Evolutionary conservation across 2,329 filamentous ascomycete genomes (phyloP).

Genomic region (Penicillium digitatum): DNA sequence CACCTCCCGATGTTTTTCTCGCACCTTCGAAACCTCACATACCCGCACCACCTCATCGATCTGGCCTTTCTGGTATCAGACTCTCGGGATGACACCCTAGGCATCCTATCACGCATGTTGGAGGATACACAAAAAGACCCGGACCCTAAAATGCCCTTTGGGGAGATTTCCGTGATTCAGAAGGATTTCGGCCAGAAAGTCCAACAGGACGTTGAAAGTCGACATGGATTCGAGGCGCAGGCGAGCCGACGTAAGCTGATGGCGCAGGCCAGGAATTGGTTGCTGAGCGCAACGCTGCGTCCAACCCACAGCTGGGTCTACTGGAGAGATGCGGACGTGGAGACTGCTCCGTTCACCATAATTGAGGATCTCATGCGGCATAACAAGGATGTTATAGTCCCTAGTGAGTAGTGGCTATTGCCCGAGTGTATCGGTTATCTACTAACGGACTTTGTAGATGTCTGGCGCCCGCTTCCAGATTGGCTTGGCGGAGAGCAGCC

Average conservation of each 20-base stretch:
- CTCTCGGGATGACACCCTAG: slow-evolving; percentile 85
- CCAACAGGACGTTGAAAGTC: slow-evolving; percentile 93
- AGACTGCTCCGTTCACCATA: slow-evolving; percentile 95
- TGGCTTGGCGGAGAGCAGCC: slow-evolving; percentile 98
- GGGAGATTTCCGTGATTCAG: slow-evolving; percentile 95
- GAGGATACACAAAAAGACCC: slow-evolving; percentile 74
- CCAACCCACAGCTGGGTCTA: slow-evolving; percentile 99
- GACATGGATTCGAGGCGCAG: slow-evolving; percentile 95
- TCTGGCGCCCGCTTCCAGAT: slow-evolving; percentile 96
- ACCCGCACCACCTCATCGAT: slow-evolving; percentile 94
- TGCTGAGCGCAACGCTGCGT: slow-evolving; percentile 84
- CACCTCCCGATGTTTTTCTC: slow-evolving; percentile 98
- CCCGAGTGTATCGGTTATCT: not conserved
- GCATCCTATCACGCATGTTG: slow-evolving; percentile 69
- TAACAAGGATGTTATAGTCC: slow-evolving; percentile 97
- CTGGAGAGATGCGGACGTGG: slow-evolving; percentile 97
- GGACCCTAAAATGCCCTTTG: slow-evolving; percentile 77
- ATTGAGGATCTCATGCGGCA: slow-evolving; percentile 97
- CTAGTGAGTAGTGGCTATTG: slow-evolving; percentile 65
- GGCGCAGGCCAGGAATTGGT: slow-evolving; percentile 96
- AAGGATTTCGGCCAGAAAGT: slow-evolving; percentile 99
- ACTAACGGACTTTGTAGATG: slow-evolving; percentile 56
- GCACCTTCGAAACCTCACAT: slow-evolving; percentile 94
- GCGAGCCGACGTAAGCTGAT: slow-evolving; percentile 91
- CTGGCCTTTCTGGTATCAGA: slow-evolving; percentile 95